Base-by-base conservation (phyloP, 208 protist genomes). In the Naegleria gruberi region DNA sequence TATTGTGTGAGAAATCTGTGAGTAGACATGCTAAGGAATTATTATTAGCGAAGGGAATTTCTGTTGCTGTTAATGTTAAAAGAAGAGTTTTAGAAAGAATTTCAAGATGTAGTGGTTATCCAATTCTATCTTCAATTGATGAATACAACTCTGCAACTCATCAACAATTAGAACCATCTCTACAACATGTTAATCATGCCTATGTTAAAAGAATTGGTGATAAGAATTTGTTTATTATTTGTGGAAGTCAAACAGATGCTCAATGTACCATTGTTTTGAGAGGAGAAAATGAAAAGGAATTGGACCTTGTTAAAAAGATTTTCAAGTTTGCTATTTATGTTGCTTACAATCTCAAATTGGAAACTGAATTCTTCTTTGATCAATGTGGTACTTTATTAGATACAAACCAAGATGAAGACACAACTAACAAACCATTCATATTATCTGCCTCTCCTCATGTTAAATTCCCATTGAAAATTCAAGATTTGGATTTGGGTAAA, bases 281-380 rank as follows among this genome's bases (percentile, higher is more conserved):
- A 87, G 82, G 82, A 87, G 43, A 45, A 40, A n/a, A 87, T 41
- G 19, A 41, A 87, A 51, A n/a, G 0, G 82, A 87, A 17, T 34
- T 87, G 8, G 30, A 51, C 26, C 7, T 41, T 40, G 41, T 87
- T 5, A 87, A 87, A 55, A 46, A 46, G 8, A 87, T 87, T 87
- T 30, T 87, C 4, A 46, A 40, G 23, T 87, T 87, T 55, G 41
- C 82, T 55, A 34, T 55, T 55, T 87, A 55, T 87, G 43, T 55
- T 15, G 82, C 82, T 10, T 87, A 87, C 26, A 47, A 87, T 51
- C 40, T 87, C 8, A 87, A 55, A 87, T 87, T 87, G 37, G 82
- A 87, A 55, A 55, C 82, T 17, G 82, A 87, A 51, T 87, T 87
- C 23, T 87, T 87, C 43, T 87, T 87, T 87, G 82, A 87, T 57